Evolutionary conservation across 2,329 filamentous ascomycete species (phyloP).

Genomic region (Fusarium tuaranense): DNA sequence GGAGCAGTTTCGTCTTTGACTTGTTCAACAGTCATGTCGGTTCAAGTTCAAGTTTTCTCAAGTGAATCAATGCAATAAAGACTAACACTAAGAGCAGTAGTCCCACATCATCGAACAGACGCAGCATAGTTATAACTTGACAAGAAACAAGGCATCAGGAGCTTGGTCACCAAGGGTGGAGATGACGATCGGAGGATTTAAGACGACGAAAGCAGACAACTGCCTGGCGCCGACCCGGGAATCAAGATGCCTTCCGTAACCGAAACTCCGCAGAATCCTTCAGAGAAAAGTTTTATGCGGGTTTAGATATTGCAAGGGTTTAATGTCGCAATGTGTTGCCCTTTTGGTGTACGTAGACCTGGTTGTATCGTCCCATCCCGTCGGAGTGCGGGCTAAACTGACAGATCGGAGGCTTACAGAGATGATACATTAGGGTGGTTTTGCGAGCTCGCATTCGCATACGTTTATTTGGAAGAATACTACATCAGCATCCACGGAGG

Average conservation of each 20-base stretch:
- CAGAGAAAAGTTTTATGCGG: no score
- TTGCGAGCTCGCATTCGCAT: not conserved
- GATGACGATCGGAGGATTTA: conserved; percentile 3
- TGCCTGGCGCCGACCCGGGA: not conserved
- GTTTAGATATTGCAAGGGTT: not conserved
- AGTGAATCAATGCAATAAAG: not conserved
- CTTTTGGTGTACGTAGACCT: not conserved
- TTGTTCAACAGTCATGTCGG: not conserved
- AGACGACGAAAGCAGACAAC: not conserved
- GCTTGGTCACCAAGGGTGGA: not conserved
- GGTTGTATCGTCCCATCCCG: not conserved
- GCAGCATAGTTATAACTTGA: not conserved
- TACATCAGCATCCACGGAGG: not conserved
- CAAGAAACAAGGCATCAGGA: not conserved
- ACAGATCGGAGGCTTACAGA: not conserved
- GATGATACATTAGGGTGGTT: not conserved
- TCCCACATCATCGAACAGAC: not conserved
- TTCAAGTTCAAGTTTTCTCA: not conserved
- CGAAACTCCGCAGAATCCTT: not conserved
- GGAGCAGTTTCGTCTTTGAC: not conserved
- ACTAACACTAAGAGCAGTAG: not conserved
- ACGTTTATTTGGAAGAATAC: not conserved
- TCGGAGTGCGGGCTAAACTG: not conserved
- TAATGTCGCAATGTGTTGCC: not conserved
- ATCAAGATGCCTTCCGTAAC: not conserved